Base-by-base conservation (phyloP, 176 grass and related monocot genomes). In the Stipa capillata region DNA sequence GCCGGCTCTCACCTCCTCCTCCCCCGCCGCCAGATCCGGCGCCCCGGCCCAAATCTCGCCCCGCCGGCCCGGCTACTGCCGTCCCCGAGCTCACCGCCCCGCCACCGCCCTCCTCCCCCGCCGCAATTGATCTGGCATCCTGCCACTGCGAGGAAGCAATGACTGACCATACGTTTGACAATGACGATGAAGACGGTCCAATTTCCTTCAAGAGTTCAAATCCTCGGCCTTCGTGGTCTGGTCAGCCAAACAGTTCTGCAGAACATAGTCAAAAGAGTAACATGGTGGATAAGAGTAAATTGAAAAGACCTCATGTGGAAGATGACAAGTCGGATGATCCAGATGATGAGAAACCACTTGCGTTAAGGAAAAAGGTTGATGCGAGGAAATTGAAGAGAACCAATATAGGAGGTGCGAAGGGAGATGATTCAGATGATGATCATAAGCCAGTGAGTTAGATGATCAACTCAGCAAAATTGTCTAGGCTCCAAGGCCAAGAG, bases 271-370 rank as follows among this genome's bases (percentile, higher is more conserved):
- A 13, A 0, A 20, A 41, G 33, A 73, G 39, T 28, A 74, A 35
- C 12, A 32, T 41, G 20, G 1, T 49, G 43, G 67, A 73, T 7
- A 41, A 69, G 42, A 69, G 43, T 70, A 89, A 81, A 36, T 43
- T 84, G 43, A 62, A 89, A 44, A 84, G 82, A 52, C 70, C 69
- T 42, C 53, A 20, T 37, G 60, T 85, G 28, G 59, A 64, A 21
- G 72, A 85, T 4, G 68, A 59, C 40, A 45, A 25, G 8, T 14
- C 16, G 35, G 86, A 79, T 25, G 86, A 84, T 54, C 85, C 85
- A 7, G 88, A 94, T 17, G 88, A 94, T 24, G 88, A 90, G 0
- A 43, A 45, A 37, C 91, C 88, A 16, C 79, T 94, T 45, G 75
- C 78, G 59, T 48, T 74, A 36, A 90, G 88, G 85, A 86, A 29